Conservation (phyloP, 176 grass and related monocot species). For the Aechmea fasciata region DNA sequence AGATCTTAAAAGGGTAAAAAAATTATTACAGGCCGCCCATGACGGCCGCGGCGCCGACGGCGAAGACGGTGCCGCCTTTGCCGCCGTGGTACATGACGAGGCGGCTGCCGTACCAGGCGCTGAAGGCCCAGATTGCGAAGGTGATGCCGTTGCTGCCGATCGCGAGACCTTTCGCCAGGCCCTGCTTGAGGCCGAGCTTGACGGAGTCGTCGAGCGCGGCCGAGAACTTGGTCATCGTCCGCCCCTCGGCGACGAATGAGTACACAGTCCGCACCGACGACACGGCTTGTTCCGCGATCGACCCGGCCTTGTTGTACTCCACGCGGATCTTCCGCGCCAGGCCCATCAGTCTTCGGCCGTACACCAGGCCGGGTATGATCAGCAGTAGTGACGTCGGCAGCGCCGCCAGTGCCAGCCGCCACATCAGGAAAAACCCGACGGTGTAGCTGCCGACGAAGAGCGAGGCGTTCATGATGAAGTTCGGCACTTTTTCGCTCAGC, state of each 20-base stretch:
- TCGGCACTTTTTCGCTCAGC: slow-evolving; percentile 87
- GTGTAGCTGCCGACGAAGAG: slow-evolving; percentile 72
- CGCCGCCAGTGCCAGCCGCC: slow-evolving; percentile 64
- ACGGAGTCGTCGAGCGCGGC: slow-evolving; percentile 60
- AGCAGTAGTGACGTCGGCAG: slow-evolving; percentile 64
- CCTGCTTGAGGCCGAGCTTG: slow-evolving; percentile 67
- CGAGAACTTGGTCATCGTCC: slow-evolving; percentile 57
- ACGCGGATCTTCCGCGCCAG: slow-evolving; percentile 62
- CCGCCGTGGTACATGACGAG: slow-evolving; percentile 92
- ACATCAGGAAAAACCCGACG: slow-evolving; percentile 54
- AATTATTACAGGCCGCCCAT: slow-evolving; percentile 59
- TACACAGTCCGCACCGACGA: slow-evolving; percentile 84
- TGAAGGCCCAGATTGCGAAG: slow-evolving; percentile 82
- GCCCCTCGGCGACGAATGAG: slow-evolving; percentile 63
- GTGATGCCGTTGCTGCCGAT: slow-evolving; percentile 85
- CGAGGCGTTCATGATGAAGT: slow-evolving; percentile 82
- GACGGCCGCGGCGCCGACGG: slow-evolving; percentile 52
- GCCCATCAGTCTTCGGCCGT: slow-evolving; percentile 66
- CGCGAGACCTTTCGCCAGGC: slow-evolving; percentile 78
- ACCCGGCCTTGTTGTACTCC: slow-evolving; percentile 60
- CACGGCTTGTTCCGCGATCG: slow-evolving; percentile 70
- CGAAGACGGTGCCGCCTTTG: slow-evolving; percentile 78
- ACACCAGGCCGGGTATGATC: slow-evolving; percentile 78
- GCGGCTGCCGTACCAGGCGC: slow-evolving; percentile 79
- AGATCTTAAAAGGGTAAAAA: background rate